Evolutionary conservation across 148 eudicot genomes (phyloP).

Genomic region (Amaranthus palmeri): DNA sequence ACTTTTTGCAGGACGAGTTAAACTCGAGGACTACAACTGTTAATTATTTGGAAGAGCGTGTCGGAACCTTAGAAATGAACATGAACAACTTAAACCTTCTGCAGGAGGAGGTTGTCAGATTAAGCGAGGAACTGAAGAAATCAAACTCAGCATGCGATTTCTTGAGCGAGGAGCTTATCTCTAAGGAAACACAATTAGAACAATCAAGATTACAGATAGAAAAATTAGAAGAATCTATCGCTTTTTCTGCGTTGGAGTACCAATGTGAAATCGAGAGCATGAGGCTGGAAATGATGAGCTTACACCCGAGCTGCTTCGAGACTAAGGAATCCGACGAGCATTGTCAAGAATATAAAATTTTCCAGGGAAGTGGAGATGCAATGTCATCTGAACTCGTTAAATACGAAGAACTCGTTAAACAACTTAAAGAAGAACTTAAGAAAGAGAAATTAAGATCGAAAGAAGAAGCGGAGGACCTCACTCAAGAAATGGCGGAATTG

Average conservation of each 20-base stretch:
- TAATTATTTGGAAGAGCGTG: conserved; percentile 36
- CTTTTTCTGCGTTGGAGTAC: conserved; percentile 56
- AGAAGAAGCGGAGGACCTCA: conserved; percentile 77
- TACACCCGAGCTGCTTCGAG: conserved; percentile 42
- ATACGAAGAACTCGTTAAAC: conserved; percentile 45
- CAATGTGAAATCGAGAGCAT: conserved; percentile 86
- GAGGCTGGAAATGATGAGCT: conserved; percentile 50
- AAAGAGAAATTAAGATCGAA: conserved; percentile 59
- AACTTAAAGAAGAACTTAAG: conserved; percentile 61
- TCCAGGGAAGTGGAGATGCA: conserved; percentile 24
- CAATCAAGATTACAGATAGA: conserved; percentile 39
- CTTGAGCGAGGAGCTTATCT: conserved; percentile 42
- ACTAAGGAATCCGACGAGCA: conserved; percentile 33
- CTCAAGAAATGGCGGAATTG: conserved; percentile 94
- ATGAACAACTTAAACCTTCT: conserved; percentile 32
- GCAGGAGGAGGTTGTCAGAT: conserved; percentile 37
- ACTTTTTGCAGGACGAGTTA: conserved; percentile 68
- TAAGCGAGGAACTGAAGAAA: conserved; percentile 46
- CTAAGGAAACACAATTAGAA: conserved; percentile 44
- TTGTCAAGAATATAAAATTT: conserved; percentile 34
- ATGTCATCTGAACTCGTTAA: conserved; percentile 37
- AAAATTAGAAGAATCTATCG: conserved; percentile 58
- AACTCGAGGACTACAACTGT: conserved; percentile 42
- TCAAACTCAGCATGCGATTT: conserved; percentile 41
- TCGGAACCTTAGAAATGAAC: conserved; percentile 36